Conservation (phyloP, 768 basidiomycete species). For the Podaxis pistillaris region DNA sequence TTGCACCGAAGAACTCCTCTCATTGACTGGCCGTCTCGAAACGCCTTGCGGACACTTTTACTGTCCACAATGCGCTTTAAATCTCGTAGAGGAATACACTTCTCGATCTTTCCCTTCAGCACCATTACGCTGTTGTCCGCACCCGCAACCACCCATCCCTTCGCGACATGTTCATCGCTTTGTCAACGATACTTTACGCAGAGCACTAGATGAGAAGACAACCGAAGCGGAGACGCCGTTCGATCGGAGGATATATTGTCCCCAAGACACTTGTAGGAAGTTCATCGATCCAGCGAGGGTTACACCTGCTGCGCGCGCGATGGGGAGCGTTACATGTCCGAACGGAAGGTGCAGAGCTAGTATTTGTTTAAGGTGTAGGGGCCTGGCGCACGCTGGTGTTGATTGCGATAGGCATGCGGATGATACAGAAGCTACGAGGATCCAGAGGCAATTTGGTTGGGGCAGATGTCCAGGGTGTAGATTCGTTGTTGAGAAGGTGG, state of each 20-base stretch:
- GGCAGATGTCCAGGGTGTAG: constrained; percentile 11
- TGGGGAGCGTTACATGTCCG: background rate
- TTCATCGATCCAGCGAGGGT: constrained; percentile 14
- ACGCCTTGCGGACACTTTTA: constrained; percentile 17
- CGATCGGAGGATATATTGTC: constrained; percentile 17
- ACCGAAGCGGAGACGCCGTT: constrained; percentile 14
- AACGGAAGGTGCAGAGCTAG: background rate
- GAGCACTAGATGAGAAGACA: constrained; percentile 2
- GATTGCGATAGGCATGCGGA: constrained; percentile 5
- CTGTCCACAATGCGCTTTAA: constrained; percentile 12
- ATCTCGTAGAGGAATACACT: constrained; percentile 11
- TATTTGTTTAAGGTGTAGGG: constrained; percentile 9
- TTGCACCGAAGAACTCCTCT: background rate
- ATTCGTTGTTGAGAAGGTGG: constrained; percentile 9
- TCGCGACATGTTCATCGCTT: constrained; percentile 1
- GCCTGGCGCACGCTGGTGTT: background rate
- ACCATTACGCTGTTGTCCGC: constrained; percentile 13
- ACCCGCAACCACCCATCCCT: constrained; percentile 8
- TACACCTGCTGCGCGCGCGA: background rate
- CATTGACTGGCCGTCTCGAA: constrained; percentile 1
- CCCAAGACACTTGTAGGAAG: constrained; percentile 11
- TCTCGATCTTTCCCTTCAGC: constrained; percentile 1
- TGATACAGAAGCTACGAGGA: background rate
- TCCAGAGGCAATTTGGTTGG: constrained; percentile 8
- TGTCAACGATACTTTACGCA: constrained; percentile 3